phyloP scores from a whole-genome alignment of 164 flowering plant genomes.

The Paratinospora sagittata region DNA sequence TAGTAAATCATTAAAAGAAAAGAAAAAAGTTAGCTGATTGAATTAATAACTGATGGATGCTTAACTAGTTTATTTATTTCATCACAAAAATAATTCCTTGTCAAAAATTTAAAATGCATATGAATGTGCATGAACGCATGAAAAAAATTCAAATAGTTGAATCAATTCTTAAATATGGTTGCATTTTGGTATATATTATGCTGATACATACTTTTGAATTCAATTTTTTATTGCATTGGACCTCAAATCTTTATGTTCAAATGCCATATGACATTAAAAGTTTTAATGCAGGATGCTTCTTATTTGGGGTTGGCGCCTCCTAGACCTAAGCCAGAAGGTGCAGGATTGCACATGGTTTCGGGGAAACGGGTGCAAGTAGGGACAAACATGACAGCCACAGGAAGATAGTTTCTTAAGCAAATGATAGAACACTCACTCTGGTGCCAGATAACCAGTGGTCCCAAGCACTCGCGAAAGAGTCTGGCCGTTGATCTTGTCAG shows the following conservation, averaged over 20 bases:
- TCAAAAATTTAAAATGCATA: background rate
- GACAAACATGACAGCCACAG: background rate
- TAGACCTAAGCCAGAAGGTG: background rate
- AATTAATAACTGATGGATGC: background rate
- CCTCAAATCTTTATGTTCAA: background rate
- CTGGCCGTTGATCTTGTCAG: slow-evolving; percentile 80
- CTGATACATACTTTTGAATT: background rate
- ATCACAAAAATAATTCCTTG: background rate
- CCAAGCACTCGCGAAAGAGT: slow-evolving; percentile 64
- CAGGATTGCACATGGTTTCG: background rate
- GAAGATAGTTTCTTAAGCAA: background rate
- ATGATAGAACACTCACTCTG: slow-evolving; percentile 62
- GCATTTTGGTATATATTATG: background rate
- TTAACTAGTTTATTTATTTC: background rate
- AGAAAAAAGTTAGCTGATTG: background rate
- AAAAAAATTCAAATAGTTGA: background rate
- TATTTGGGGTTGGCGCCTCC: background rate
- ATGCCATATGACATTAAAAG: background rate
- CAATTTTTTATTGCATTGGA: background rate
- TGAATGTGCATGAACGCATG: background rate
- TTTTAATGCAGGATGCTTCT: background rate
- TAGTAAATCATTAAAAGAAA: slow-evolving; percentile 16
- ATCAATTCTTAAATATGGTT: background rate
- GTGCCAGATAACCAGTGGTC: slow-evolving; percentile 87
- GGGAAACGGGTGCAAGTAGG: background rate